A percentile compares a stretch with the other conserved stretches of the same genome.
phyloP scores from a whole-genome alignment of 2,329 filamentous ascomycete genomes.

The Fusarium sp. region DNA sequence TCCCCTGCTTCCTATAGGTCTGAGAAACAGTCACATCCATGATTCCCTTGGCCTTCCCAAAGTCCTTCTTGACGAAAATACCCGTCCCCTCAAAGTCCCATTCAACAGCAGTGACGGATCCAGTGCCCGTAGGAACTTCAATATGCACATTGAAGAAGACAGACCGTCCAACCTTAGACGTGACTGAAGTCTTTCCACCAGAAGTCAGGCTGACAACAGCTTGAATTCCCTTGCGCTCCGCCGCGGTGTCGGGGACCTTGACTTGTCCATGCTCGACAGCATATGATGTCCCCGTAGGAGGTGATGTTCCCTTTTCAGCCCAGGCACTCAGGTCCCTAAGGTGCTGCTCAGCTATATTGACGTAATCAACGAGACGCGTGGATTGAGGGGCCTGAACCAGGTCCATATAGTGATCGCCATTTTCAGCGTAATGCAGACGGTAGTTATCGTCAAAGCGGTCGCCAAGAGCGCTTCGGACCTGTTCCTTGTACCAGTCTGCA shows the following conservation, averaged over 20 bases:
- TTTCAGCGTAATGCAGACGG: slow-evolving; percentile 37
- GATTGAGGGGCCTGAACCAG: neutral
- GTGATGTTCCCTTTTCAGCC: slow-evolving; percentile 27
- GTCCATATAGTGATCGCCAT: slow-evolving; percentile 33
- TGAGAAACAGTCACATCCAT: neutral
- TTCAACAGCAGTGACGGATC: neutral
- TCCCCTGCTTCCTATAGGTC: neutral
- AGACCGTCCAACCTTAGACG: neutral
- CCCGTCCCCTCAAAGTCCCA: slow-evolving; percentile 10
- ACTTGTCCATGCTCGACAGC: slow-evolving; percentile 22
- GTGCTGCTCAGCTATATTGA: slow-evolving; percentile 32
- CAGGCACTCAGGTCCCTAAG: slow-evolving; percentile 34
- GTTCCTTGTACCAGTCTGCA: slow-evolving; percentile 39
- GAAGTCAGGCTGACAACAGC: slow-evolving; percentile 5
- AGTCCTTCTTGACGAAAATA: neutral
- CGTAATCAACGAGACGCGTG: slow-evolving; percentile 21
- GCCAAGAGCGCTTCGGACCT: slow-evolving; percentile 22
- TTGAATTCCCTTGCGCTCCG: slow-evolving; percentile 35
- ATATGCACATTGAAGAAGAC: neutral
- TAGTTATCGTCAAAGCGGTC: slow-evolving; percentile 25
- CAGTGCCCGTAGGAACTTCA: neutral
- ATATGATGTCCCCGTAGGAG: slow-evolving; percentile 22
- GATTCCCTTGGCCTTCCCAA: neutral
- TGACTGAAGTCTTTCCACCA: neutral
- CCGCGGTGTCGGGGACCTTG: neutral